These are phyloP conservation scores for Kalaharituber pfeilii DNA, from an alignment of 2,329 filamentous ascomycete species.

Conservation along the genomic window DNA sequence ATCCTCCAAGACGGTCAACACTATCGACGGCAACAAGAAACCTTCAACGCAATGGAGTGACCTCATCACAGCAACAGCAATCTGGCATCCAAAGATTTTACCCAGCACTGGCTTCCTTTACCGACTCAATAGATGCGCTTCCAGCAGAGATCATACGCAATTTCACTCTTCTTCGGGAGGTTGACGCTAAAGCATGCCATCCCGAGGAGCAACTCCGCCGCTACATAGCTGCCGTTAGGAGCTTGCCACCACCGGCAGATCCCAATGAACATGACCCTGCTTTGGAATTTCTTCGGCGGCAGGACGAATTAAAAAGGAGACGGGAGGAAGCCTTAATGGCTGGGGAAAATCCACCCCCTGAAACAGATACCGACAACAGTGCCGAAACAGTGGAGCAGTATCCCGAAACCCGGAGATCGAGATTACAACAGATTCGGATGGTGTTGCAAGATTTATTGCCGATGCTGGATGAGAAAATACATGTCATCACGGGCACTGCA, in stretches of 20 bases:
- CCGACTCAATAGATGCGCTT: constrained; percentile 77
- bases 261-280: constrained; percentile 16
- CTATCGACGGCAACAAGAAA: neutral
- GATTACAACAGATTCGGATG: constrained; percentile 19
- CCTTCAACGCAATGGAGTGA: neutral
- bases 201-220: constrained; percentile 68
- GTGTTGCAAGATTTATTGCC: constrained; percentile 42
- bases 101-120: constrained; percentile 56
- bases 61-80: constrained; percentile 22
- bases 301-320: constrained; percentile 34
- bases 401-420: constrained; percentile 17
- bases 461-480: constrained; percentile 92
- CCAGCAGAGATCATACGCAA: constrained; percentile 91
- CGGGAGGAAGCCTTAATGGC: constrained; percentile 23
- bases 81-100: constrained; percentile 33
- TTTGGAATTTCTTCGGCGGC: constrained; percentile 13
- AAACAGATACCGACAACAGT: constrained; percentile 1
- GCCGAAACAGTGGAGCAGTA: constrained; percentile 10
- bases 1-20: constrained; percentile 36
- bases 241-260: constrained; percentile 29
- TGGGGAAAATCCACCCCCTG: neutral
- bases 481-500: constrained; percentile 83
- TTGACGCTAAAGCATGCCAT: constrained; percentile 87
- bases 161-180: constrained; percentile 89
- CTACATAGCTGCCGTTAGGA: constrained; percentile 47